Evolutionary conservation across 2,329 filamentous ascomycete species (phyloP).

Genomic region (Massarina eburnea): DNA sequence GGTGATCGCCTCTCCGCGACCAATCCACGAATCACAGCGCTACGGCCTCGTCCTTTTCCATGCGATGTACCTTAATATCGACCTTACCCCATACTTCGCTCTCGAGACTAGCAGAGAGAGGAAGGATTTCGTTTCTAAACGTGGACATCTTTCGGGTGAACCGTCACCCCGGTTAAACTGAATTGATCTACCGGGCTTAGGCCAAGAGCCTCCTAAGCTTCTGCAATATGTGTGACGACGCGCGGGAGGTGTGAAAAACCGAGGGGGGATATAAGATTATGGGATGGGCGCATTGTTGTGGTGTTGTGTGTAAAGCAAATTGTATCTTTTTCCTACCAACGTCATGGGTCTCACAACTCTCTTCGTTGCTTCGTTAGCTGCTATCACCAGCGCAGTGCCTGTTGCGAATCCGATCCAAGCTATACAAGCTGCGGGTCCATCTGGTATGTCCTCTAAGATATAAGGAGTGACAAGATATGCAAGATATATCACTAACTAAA

Average conservation of each 20-base stretch:
- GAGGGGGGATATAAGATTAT: slow-evolving; percentile 18
- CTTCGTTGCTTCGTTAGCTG: slow-evolving; percentile 23
- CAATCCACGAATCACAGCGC: not conserved
- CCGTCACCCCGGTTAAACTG: slow-evolving; percentile 20
- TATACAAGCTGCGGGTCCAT: slow-evolving; percentile 22
- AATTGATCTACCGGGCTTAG: slow-evolving; percentile 28
- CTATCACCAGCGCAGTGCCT: slow-evolving; percentile 22
- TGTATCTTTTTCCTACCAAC: not conserved
- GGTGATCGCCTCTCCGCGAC: slow-evolving; percentile 3
- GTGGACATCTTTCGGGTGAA: slow-evolving; percentile 4
- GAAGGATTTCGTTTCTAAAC: not conserved
- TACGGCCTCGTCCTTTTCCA: not conserved
- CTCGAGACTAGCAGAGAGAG: not conserved
- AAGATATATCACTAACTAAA: not conserved
- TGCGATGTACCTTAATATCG: slow-evolving; percentile 1
- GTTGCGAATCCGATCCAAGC: slow-evolving; percentile 28
- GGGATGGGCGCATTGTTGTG: not conserved
- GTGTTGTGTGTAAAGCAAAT: no score
- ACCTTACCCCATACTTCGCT: not conserved
- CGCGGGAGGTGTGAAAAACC: not conserved
- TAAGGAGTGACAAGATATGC: no score
- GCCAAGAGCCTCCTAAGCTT: slow-evolving; percentile 29
- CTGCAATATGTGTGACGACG: slow-evolving; percentile 5
- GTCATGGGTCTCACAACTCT: slow-evolving; percentile 28
- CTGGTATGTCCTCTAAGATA: not conserved